phyloP scores from a whole-genome alignment of 805 yeast species.

The Komagataella kurtzmanii region DNA sequence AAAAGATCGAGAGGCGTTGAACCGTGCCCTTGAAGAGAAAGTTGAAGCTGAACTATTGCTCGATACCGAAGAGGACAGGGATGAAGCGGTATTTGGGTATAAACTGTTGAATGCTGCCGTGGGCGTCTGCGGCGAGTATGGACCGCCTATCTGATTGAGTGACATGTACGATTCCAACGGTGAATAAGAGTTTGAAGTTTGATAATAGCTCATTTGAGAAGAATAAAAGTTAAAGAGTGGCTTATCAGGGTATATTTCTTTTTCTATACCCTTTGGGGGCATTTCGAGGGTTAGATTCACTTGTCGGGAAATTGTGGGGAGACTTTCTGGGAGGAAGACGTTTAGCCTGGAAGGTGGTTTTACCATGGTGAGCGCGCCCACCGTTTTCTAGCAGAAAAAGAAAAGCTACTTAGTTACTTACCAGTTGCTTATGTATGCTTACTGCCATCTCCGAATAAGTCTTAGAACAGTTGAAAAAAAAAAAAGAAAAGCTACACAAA shows the following conservation, averaged over 20 bases:
- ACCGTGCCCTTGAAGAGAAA: slow-evolving; percentile 26
- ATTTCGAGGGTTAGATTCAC: background rate
- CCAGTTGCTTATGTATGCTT: too few species aligned
- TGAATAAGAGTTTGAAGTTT: background rate
- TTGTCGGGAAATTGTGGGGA: background rate
- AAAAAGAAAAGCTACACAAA: background rate
- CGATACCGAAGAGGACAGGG: background rate
- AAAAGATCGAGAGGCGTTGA: slow-evolving; percentile 45
- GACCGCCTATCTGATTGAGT: background rate
- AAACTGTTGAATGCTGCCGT: background rate
- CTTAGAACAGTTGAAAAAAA: too few species aligned
- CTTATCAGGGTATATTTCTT: background rate
- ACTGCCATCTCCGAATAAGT: background rate
- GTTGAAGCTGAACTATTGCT: background rate
- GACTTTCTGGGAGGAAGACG: background rate
- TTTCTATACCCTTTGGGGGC: background rate
- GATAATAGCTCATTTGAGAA: background rate
- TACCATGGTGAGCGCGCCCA: background rate
- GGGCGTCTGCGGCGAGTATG: background rate
- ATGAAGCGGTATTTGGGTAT: background rate
- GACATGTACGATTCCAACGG: background rate
- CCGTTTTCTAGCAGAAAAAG: background rate
- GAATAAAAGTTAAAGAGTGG: background rate
- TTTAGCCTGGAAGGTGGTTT: background rate
- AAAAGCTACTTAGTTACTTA: background rate